Evolutionary conservation across 345 rosid species (phyloP).

Genomic region (Pistacia atlantica): DNA sequence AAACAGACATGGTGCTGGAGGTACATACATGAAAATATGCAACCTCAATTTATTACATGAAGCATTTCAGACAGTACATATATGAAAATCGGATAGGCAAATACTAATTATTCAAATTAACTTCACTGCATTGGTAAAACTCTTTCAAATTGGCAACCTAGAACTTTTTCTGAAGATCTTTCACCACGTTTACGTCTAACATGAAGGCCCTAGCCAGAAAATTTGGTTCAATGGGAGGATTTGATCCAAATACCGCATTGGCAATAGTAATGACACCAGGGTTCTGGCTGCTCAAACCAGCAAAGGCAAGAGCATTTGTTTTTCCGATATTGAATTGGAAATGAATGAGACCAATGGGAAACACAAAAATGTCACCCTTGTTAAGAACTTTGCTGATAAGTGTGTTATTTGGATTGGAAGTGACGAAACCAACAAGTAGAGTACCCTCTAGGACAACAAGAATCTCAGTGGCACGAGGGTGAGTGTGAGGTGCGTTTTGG

Average conservation of each 20-base stretch:
- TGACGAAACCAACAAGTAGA: conserved; percentile 42
- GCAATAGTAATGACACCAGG: conserved; percentile 33
- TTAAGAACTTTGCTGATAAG: conserved; percentile 33
- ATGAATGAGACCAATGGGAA: conserved; percentile 36
- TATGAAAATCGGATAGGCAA: neutral
- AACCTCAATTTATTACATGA: neutral
- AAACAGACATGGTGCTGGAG: neutral
- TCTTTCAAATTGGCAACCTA: neutral
- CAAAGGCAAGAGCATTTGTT: conserved; percentile 30
- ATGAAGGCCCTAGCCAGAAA: conserved; percentile 43
- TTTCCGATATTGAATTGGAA: conserved; percentile 35
- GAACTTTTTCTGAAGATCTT: conserved; percentile 37
- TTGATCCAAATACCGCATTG: conserved; percentile 12
- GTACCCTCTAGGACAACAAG: conserved; percentile 39
- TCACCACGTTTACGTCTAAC: conserved; percentile 26
- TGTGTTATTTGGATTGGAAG: conserved; percentile 37
- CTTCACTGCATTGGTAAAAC: too few relatives aligned
- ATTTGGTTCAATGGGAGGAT: conserved; percentile 24
- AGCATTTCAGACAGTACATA: neutral
- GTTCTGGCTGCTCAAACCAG: conserved; percentile 29
- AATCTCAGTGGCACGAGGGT: conserved; percentile 45
- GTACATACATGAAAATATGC: neutral
- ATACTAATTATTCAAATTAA: too few relatives aligned
- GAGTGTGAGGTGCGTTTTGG: conserved; percentile 48
- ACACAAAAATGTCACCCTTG: conserved; percentile 34